Base-by-base conservation (phyloP, 352 stramenopile species). In the Globisporangium nodosum region DNA sequence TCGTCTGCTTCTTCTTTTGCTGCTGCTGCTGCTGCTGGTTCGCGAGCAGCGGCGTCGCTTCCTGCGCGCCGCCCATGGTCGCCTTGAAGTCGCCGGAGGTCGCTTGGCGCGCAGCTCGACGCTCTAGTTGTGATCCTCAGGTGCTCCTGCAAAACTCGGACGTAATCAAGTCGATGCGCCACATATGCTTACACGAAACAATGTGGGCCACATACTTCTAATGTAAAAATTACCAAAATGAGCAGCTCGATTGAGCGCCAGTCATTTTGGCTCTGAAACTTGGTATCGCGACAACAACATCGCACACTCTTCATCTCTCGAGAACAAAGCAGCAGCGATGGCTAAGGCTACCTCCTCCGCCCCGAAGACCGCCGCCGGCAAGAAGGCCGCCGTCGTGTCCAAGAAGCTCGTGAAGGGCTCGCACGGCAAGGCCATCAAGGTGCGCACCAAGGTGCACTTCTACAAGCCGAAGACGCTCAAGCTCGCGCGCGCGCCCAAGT, bases 361-460 rank as follows among this genome's bases (percentile, higher is more conserved):
- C 65, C 69, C 81, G 45, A 94, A 95, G 86, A 92, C 77, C 54
- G 63, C 77, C 63, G 87, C 82, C 68, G 81, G 82, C 86, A 94
- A 95, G 76, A 96, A 96, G 77, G 96, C 96, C 80, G 78, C 87
- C 66, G 88, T 94, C 61, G 81, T 97, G 57, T 89, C 89, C 61
- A 97, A 97, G 74, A 96, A 97, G 77, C 77, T 98, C 57, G 94
- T 96, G 61, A 98, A 98, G 86, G 96, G 95, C 75, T 92, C 87
- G 58, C 88, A 97, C 68, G 98, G 97, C 74, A 99, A 98, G 88
- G 96, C 94, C 73, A 96, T 97, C 43, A 96, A 98, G 75, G 97
- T 99, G 76, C 97, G 97, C 92, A 99, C 89, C 69, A 99, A 99
- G 81, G 93, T 98, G 74, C 96, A 99, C 89, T 99, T 99, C 87